Base-by-base conservation (phyloP, 75 land plant genomes). In the Picea sitchensis region DNA sequence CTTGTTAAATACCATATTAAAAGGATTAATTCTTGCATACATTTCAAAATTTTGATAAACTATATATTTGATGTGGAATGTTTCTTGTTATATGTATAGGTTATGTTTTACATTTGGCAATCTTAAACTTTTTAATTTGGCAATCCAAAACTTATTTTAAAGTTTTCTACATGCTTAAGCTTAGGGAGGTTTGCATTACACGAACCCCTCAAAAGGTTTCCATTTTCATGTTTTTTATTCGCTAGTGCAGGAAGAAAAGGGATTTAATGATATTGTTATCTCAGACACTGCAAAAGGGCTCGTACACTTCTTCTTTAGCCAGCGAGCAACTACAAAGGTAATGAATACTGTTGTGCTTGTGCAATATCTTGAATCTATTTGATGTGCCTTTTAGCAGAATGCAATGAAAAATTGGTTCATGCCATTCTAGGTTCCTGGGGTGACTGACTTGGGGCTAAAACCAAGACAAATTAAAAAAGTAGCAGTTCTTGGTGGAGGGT, bases 401-500 rank as follows among this genome's bases (percentile, higher is more conserved):
- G 58, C 58, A 58, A 5, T 68, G 30, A 73, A 69, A 83, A 75
- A 47, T 82, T 15, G 14, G 44, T 14, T 14, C 23, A 14, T 77
- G 64, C 14, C 21, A 74, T 82, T 15, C 54, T 92, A 97, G 99
- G 90, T 98, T 9, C 96, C 91, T 54, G 89, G 87, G 63, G 93
- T 98, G 14, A 93, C 96, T 79, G 98, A 98, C 80, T 47, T 90
- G 64, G 98, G 99, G 11, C 87, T 93, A 30, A 98, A 90, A 78
- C 92, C 98, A 80, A 86, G 89, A 71, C 34, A 68, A 17, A 80
- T 92, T 18, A 90, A 86, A 80, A 93, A 88, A 78, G 94, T 91
- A 76, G 99, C 93, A 47, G 93, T 98, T 9, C 87, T 98, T 84
- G 99, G 99, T 82, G 99, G 99, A 75, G 99, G 99, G 38, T 83